A percentile compares a stretch with the other conserved stretches of the same genome.
These are phyloP conservation scores for Aphanomyces astaci DNA, from an alignment of 352 stramenopile genomes.

Conservation along the genomic window DNA sequence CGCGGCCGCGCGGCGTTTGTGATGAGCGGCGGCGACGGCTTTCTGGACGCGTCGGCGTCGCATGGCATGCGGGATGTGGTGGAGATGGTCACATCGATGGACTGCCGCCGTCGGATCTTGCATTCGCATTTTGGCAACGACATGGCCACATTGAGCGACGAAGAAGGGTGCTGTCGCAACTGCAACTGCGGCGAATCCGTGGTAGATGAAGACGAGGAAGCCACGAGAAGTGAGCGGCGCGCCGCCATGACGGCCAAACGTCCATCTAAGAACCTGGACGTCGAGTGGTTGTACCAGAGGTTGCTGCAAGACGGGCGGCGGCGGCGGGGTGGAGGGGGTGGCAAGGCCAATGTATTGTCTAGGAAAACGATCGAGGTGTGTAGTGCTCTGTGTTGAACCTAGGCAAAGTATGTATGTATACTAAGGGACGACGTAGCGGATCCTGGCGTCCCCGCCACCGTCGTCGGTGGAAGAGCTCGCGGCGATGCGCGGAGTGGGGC, in stretches of 20 bases:
- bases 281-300: slow-evolving; percentile 10
- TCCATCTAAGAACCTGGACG: background rate
- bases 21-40: slow-evolving; percentile 6
- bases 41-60: background rate
- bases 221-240: slow-evolving; percentile 16
- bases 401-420: background rate
- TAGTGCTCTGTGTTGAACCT: background rate
- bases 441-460: slow-evolving; percentile 40
- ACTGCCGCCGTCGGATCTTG: slow-evolving; percentile 50
- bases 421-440: slow-evolving; percentile 29
- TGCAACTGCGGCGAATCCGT: slow-evolving; percentile 51
- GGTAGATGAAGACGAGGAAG: slow-evolving; percentile 11
- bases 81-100: slow-evolving; percentile 43
- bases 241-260: background rate
- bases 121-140: slow-evolving; percentile 47
- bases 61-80: slow-evolving; percentile 33
- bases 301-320: slow-evolving; percentile 34
- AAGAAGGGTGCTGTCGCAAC: slow-evolving; percentile 35
- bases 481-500: slow-evolving; percentile 46
- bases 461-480: slow-evolving; percentile 50
- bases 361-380: slow-evolving; percentile 11
- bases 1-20: slow-evolving; percentile 35
- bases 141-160: slow-evolving; percentile 26
- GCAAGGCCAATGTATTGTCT: slow-evolving; percentile 5
- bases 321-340: slow-evolving; percentile 36